phyloP scores from a whole-genome alignment of 768 basidiomycete genomes.

The Lentinus tigrinus region DNA sequence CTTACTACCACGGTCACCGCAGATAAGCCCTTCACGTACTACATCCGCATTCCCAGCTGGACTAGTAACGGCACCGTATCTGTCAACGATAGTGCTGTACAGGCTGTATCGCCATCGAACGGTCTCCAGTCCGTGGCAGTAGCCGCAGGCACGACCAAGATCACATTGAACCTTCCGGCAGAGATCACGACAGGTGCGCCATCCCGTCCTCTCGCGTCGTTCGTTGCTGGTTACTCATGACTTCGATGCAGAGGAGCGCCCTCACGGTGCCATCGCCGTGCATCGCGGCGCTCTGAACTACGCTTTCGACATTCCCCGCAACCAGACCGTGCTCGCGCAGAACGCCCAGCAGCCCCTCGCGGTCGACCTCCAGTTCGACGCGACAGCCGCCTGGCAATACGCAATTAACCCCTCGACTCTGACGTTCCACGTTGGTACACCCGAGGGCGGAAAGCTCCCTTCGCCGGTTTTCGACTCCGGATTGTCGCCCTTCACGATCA shows the following conservation, averaged over 20 bases:
- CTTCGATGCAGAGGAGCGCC: constrained; percentile 40
- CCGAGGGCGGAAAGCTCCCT: constrained; percentile 24
- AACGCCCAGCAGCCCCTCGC: constrained; percentile 46
- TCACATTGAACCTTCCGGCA: constrained; percentile 46
- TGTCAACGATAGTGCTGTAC: constrained; percentile 33
- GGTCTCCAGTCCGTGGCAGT: constrained; percentile 44
- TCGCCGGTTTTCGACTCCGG: constrained; percentile 45
- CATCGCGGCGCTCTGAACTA: constrained; percentile 56
- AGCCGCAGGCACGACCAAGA: constrained; percentile 41
- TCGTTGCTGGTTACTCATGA: too few relatives aligned
- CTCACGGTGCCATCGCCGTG: constrained; percentile 50
- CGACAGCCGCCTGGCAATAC: constrained; percentile 49
- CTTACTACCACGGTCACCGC: constrained; percentile 45
- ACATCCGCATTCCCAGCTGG: constrained; percentile 52
- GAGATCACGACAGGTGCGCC: constrained; percentile 42
- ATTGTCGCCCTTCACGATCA: constrained; percentile 45
- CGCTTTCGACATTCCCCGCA: constrained; percentile 47
- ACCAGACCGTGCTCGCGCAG: constrained; percentile 35
- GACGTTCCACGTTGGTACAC: constrained; percentile 26
- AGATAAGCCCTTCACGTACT: constrained; percentile 43
- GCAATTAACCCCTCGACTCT: constrained; percentile 48
- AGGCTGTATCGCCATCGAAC: constrained; percentile 39
- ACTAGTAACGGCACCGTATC: constrained; percentile 44
- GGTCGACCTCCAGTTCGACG: constrained; percentile 51
- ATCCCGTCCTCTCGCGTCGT: too few relatives aligned